Evolutionary conservation across 768 basidiomycete species (phyloP).

Genomic region (Asterophora lycoperdoides): DNA sequence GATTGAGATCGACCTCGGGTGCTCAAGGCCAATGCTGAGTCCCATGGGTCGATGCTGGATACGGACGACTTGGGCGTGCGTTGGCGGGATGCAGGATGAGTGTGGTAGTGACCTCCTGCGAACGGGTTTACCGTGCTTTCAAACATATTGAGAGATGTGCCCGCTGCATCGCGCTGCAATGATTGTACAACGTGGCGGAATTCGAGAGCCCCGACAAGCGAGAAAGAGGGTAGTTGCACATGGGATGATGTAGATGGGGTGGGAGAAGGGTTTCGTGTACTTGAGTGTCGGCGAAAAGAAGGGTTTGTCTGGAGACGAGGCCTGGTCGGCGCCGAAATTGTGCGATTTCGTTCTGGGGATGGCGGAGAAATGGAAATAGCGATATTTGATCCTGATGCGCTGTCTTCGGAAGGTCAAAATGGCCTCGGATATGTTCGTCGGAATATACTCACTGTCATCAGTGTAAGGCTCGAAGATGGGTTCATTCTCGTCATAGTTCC

Average conservation of each 20-base stretch:
- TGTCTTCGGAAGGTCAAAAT: slow-evolving; percentile 6
- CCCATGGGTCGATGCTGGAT: slow-evolving; percentile 43
- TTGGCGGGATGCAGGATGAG: slow-evolving; percentile 23
- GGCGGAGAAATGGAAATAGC: slow-evolving; percentile 24
- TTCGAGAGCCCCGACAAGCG: slow-evolving; percentile 91
- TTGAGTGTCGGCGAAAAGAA: slow-evolving; percentile 40
- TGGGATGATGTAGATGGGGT: slow-evolving; percentile 30
- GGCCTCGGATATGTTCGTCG: neutral
- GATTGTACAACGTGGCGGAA: slow-evolving; percentile 89
- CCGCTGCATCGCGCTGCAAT: slow-evolving; percentile 65
- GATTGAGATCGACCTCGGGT: slow-evolving; percentile 31
- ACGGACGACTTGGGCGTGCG: slow-evolving; percentile 23
- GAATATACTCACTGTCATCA: slow-evolving; percentile 51
- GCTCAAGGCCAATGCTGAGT: slow-evolving; percentile 42
- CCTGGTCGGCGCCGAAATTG: slow-evolving; percentile 33
- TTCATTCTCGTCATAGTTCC: slow-evolving; percentile 54
- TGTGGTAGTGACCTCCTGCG: slow-evolving; percentile 70
- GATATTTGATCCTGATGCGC: slow-evolving; percentile 9
- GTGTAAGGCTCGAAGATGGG: slow-evolving; percentile 45
- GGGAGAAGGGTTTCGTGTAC: slow-evolving; percentile 43
- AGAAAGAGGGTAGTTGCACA: slow-evolving; percentile 74
- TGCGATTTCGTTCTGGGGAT: slow-evolving; percentile 33
- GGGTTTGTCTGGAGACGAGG: slow-evolving; percentile 35
- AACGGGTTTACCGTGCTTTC: slow-evolving; percentile 66
- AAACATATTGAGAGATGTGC: slow-evolving; percentile 56